Evolutionary conservation across 1,139 yeast species (phyloP).

Genomic region (Tardiomyces depauwii): DNA sequence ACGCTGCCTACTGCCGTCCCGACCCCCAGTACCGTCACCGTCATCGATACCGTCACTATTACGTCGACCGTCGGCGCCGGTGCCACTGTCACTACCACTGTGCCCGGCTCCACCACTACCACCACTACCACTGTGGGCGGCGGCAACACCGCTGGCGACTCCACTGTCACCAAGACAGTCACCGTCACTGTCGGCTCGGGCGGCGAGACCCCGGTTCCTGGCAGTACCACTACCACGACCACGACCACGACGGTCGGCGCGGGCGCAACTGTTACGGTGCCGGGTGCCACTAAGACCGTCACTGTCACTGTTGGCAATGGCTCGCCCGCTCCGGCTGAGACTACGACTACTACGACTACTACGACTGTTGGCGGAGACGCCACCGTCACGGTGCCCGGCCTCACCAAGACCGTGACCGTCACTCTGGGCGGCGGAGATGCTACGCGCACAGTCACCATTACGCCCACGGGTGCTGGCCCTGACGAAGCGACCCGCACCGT

Average conservation of each 20-base stretch:
- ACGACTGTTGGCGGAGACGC: not conserved
- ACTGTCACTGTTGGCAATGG: not conserved
- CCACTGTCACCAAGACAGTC: not conserved
- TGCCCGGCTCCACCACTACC: not conserved
- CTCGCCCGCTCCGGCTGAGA: not conserved
- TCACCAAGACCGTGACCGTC: not conserved
- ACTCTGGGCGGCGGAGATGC: not conserved
- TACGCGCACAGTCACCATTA: not conserved
- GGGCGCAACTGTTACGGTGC: not conserved
- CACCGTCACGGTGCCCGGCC: not conserved
- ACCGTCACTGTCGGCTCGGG: not conserved
- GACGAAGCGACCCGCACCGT: too few relatives aligned
- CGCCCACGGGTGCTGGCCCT: not conserved
- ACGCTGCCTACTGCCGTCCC: too few relatives aligned
- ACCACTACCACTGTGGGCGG: not conserved
- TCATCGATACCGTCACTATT: not conserved
- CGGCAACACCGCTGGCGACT: not conserved
- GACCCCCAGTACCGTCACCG: too few relatives aligned
- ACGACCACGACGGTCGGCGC: not conserved
- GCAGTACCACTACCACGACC: not conserved
- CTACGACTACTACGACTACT: not conserved
- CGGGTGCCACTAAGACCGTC: not conserved
- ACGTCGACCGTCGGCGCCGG: not conserved
- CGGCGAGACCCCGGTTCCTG: not conserved
- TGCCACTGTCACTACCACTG: not conserved